Conservation (phyloP, 306 rosid species). For the Echinosophora koreensis region DNA sequence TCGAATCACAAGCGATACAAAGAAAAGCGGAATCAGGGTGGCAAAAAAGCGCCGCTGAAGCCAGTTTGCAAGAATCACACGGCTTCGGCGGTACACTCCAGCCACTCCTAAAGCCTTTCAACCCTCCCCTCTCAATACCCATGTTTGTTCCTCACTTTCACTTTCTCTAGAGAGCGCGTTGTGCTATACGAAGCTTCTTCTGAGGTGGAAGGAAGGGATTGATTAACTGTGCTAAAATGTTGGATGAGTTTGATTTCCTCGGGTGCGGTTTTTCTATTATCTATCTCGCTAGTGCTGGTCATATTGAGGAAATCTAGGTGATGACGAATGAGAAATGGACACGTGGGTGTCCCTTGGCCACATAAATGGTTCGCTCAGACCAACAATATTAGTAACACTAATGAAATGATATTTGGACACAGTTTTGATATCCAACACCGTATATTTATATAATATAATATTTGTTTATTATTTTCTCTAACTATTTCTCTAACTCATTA, state of each 20-base stretch:
- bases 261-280: slow-evolving; percentile 53
- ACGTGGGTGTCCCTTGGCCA: slow-evolving; percentile 67
- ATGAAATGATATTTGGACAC: too few species aligned
- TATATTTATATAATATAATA: too few species aligned
- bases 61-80: slow-evolving; percentile 80
- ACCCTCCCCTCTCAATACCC: slow-evolving; percentile 62
- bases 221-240: not conserved
- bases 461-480: too few species aligned
- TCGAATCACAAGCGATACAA: slow-evolving; percentile 79
- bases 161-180: too few species aligned
- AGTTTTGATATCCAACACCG: too few species aligned
- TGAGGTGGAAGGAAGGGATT: not conserved
- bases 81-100: slow-evolving; percentile 68
- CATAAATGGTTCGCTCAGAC: slow-evolving; percentile 32
- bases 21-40: slow-evolving; percentile 78
- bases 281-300: slow-evolving; percentile 46
- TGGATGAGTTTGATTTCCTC: slow-evolving; percentile 37
- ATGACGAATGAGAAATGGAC: slow-evolving; percentile 44
- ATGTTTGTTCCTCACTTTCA: slow-evolving; percentile 30
- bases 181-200: not conserved
- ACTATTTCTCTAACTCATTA: too few species aligned
- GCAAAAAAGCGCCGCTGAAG: slow-evolving; percentile 73
- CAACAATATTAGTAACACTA: slow-evolving; percentile 41
- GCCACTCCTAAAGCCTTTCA: slow-evolving; percentile 51
- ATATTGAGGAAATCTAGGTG: slow-evolving; percentile 63